Base-by-base conservation (phyloP, 2,329 filamentous ascomycete species). In the Aspergillus terreus region DNA sequence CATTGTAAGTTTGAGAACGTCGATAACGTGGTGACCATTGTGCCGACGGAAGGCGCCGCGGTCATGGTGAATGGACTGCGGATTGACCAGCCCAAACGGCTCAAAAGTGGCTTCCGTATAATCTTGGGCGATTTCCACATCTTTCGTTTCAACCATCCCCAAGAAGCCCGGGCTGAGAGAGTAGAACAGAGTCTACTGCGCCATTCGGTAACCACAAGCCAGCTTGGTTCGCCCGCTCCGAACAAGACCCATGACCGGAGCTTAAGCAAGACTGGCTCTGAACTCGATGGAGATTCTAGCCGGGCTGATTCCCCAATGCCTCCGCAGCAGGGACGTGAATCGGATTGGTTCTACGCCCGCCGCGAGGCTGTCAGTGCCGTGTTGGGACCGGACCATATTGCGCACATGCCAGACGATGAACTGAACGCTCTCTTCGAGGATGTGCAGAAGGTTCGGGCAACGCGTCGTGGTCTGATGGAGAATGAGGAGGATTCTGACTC, bases 111-210 rank as follows among this genome's bases (percentile, higher is more conserved):
- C 5, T 96, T 92, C 68, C 87, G 94, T 55, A 88, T 99, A 49
- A 99, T 99, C 56, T 78, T 99, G 9, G 94, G 94, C 38, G 94
- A 99, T 71, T 99, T 99, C 63, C 94, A 99, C 70, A 99, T 99
- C 55, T 97, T 99, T 74, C 82, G 94, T 51, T 99, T 99, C 77
- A 99, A 97, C 64, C 92, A 99, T 67, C 94, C 94, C 0, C 87
- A 96, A 78, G 94, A 99, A 74, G 94, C 94, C 27, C 85, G 90
- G 52, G 92, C 92, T 3, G 94, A 99, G 73, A 80, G 94, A 49
- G 92, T 90, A 11, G 90, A 96, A 56, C 84, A 90, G 65, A 96
- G 90, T 65, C 76, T 95, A 17, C 77, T 99, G 51, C 86, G 92
- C 43, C 92, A 97, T 65, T 95, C 92, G 6, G 76, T 86, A 45